phyloP scores from a whole-genome alignment of 129 eudicot species.

The Pulicaria dysenterica region DNA sequence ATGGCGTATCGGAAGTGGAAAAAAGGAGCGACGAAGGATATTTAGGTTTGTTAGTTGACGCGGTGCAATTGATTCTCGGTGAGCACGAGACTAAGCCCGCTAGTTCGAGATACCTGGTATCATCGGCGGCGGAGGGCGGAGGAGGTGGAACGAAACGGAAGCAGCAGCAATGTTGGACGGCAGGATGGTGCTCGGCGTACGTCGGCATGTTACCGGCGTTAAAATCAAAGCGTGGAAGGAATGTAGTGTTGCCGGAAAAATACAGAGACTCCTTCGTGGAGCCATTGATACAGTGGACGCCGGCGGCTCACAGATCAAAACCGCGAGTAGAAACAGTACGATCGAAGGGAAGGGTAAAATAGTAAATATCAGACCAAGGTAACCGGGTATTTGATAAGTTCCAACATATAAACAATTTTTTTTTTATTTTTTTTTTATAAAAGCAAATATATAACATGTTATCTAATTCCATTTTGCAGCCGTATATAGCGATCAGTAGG shows the following conservation, averaged over 20 bases:
- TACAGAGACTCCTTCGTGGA: conserved; percentile 51
- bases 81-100: not conserved
- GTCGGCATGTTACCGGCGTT: conserved; percentile 40
- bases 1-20: conserved; percentile 1
- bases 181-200: conserved; percentile 20
- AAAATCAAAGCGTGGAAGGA: conserved; percentile 50
- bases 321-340: not conserved
- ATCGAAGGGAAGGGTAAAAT: conserved; percentile 35
- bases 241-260: conserved; percentile 43
- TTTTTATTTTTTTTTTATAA: too few relatives aligned
- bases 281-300: conserved; percentile 34
- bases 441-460: too few relatives aligned
- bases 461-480: too few relatives aligned
- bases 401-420: too few relatives aligned
- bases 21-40: conserved; percentile 14
- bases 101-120: not conserved
- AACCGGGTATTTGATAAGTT: too few relatives aligned
- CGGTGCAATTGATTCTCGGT: conserved; percentile 46
- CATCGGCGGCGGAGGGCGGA: not conserved
- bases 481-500: too few relatives aligned
- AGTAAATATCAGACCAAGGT: not conserved
- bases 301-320: conserved; percentile 17
- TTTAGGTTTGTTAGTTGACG: conserved; percentile 45
- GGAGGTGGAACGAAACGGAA: conserved; percentile 20
- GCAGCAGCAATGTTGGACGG: conserved; percentile 23